Conservation (phyloP, 371 early-diverging fungal genomes). For the Choanephora cucurbitarum region DNA sequence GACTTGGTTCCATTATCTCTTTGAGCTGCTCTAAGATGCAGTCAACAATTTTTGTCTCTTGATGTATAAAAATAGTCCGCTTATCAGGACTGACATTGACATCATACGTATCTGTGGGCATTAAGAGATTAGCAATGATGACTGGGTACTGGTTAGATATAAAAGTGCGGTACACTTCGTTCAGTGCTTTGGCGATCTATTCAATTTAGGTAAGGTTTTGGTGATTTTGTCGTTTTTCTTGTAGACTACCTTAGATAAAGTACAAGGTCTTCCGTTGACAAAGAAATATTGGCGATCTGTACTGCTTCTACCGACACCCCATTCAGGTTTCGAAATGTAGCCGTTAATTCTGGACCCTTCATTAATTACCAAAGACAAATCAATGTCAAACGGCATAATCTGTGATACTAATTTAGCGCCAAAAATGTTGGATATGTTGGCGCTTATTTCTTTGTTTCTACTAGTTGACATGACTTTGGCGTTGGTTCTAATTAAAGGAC, state of each 20-base stretch:
- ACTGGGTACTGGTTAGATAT: slow-evolving; percentile 80
- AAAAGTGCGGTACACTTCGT: slow-evolving; percentile 76
- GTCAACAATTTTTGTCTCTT: slow-evolving; percentile 52
- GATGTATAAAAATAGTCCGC: slow-evolving; percentile 81
- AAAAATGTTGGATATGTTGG: slow-evolving; percentile 79
- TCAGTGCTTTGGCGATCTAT: slow-evolving; percentile 62
- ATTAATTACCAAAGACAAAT: slow-evolving; percentile 15
- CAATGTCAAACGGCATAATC: slow-evolving; percentile 56
- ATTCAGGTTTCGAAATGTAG: slow-evolving; percentile 66
- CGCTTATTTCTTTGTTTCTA: slow-evolving; percentile 58
- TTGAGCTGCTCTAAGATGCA: slow-evolving; percentile 36
- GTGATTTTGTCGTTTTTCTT: no score
- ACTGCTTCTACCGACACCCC: slow-evolving; percentile 70
- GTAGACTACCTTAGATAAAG: slow-evolving; percentile 68
- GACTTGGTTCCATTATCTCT: slow-evolving; percentile 59
- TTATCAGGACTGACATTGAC: slow-evolving; percentile 97
- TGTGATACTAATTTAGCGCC: slow-evolving; percentile 65
- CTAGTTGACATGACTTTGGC: slow-evolving; percentile 53
- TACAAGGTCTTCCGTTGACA: slow-evolving; percentile 89
- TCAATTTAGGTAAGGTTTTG: no score
- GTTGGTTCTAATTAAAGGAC: slow-evolving; percentile 12
- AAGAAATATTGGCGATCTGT: slow-evolving; percentile 86
- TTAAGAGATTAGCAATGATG: slow-evolving; percentile 67
- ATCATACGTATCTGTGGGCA: slow-evolving; percentile 71
- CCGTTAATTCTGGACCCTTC: slow-evolving; percentile 46